Base-by-base conservation (phyloP, 1,284 basidiomycete species). In the Sporisorium graminicola region DNA sequence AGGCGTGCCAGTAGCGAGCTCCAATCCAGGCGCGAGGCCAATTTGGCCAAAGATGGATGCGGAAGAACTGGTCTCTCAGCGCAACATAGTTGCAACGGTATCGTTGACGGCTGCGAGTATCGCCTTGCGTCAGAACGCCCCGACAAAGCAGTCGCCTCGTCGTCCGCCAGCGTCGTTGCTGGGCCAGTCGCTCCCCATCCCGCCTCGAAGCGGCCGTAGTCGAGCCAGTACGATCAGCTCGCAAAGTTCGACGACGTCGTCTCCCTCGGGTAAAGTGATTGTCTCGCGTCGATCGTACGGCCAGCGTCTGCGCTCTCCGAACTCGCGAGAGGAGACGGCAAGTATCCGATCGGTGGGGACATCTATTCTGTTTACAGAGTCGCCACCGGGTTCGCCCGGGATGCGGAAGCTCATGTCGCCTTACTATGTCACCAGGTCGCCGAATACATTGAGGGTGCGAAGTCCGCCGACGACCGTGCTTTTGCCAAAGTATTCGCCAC, bases 191-290 rank as follows among this genome's bases (percentile, higher is more conserved):
- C 55, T 76, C 5, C 74, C 74, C 5, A 76, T 76, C 35, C 74
- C 74, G 12, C 74, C 74, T 26, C 65, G 74, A 6, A 31, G 50
- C 14, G 65, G 47, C 7, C 65, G 74, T 9, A 72, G 65, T 43
- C 61, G 74, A 20, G 74, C 74, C 0, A 76, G 74, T 35, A 76
- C 74, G 10, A 58, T 76, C 58, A 72, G 68, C 55, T 76, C 74
- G 7, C 74, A 76, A 27, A 72, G 65, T 47, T 71, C 74, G 6
- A 57, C 58, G 2, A 58, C 62, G 3, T 69, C 69, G 10, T 61
- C 65, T 18, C 74, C 74, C 5, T 63, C 65, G 4, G 74, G 74
- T 5, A 72, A 68, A 13, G 63, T 68, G 51, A 76, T 76, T 13
- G 65, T 72, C 20, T 71, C 68, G 22, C 74, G 65, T 29, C 68